phyloP scores from a whole-genome alignment of 164 flowering plant species.

The Buxus sempervirens region DNA sequence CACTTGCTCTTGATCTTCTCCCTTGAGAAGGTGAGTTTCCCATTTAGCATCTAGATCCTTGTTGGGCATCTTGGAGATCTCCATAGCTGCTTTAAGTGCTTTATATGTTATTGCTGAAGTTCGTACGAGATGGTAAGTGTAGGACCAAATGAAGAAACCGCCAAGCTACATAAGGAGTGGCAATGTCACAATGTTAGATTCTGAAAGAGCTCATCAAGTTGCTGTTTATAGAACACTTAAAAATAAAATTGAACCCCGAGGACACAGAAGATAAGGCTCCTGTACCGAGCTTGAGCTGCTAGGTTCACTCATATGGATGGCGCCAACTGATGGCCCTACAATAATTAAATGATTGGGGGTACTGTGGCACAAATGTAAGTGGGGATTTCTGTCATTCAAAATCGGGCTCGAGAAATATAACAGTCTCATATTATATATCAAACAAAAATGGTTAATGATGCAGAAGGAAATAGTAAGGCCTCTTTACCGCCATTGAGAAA shows the following conservation, averaged over 20 bases:
- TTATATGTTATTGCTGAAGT: constrained; percentile 32
- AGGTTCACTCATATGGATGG: too few species aligned
- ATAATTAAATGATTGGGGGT: too few species aligned
- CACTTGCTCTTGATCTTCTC: constrained; percentile 27
- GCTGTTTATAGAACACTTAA: not conserved
- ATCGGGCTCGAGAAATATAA: too few species aligned
- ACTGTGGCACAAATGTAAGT: too few species aligned
- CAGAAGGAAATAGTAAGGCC: not conserved
- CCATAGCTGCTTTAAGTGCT: constrained; percentile 28
- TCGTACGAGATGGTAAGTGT: constrained; percentile 62
- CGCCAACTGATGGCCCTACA: too few species aligned
- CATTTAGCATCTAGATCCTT: constrained; percentile 39
- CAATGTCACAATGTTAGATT: not conserved
- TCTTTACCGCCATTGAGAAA: constrained; percentile 89
- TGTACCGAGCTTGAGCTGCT: too few species aligned
- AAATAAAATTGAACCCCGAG: not conserved
- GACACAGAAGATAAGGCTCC: too few species aligned
- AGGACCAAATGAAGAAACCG: constrained; percentile 88
- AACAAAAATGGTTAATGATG: not conserved
- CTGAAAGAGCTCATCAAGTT: not conserved
- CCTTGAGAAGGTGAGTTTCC: constrained; percentile 49
- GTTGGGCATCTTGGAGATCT: constrained; percentile 36
- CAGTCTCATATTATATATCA: too few species aligned
- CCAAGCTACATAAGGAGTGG: constrained; percentile 61
- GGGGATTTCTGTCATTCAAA: too few species aligned